Percentiles rank a stretch among this genome's conserved stretches.
Conservation (phyloP, 176 grass and related monocot species). For the Tillandsia fasciculata region DNA sequence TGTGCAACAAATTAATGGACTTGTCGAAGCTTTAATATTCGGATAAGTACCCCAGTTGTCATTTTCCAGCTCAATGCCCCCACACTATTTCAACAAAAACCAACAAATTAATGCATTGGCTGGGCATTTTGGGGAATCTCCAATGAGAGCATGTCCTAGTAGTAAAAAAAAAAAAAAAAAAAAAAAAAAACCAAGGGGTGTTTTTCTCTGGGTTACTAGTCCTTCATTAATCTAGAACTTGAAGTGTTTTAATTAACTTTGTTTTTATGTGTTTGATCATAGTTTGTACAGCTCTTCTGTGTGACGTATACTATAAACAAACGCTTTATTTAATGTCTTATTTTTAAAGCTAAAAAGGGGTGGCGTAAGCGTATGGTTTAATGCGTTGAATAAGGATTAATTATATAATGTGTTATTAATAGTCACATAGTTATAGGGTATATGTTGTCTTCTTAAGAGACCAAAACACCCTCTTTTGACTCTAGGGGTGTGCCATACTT, state of each 20-base stretch:
- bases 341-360: slow-evolving; percentile 3
- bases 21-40: neutral
- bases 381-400: slow-evolving; percentile 1
- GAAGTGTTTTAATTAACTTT: too few relatives aligned
- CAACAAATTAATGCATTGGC: neutral
- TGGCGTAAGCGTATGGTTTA: slow-evolving; percentile 14
- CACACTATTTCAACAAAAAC: neutral
- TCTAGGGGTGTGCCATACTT: neutral
- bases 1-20: neutral
- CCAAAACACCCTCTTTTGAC: neutral
- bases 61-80: neutral
- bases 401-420: neutral
- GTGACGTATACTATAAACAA: too few relatives aligned
- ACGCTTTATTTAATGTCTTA: neutral
- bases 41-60: neutral
- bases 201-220: neutral
- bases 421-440: neutral
- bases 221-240: neutral
- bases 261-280: too few relatives aligned
- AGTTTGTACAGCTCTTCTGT: too few relatives aligned
- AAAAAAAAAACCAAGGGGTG: neutral
- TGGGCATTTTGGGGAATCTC: neutral
- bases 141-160: slow-evolving; percentile 6
- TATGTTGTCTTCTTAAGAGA: neutral
- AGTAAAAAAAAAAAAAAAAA: neutral